phyloP scores from a whole-genome alignment of 768 basidiomycete species.

The Hydnomerulius pinastri region DNA sequence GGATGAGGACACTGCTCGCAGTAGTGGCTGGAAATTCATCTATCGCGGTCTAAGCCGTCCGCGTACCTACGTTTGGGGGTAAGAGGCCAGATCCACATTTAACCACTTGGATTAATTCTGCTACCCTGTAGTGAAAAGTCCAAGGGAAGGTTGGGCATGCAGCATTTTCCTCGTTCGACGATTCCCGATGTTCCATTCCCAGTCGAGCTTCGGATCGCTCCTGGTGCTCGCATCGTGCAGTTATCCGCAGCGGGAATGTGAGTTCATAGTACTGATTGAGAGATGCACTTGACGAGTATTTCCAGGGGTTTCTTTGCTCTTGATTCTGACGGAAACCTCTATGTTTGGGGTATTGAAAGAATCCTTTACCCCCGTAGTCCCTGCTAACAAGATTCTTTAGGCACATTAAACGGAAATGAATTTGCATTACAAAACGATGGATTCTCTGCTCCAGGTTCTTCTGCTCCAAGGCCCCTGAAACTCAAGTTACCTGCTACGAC shows the following conservation, averaged over 20 bases:
- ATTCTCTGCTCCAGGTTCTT: conserved; percentile 55
- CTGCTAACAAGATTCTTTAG: conserved; percentile 37
- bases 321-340: conserved; percentile 69
- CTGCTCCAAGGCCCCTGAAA: conserved; percentile 53
- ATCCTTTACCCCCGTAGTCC: neutral
- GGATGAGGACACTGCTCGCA: conserved; percentile 68
- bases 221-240: conserved; percentile 63
- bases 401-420: conserved; percentile 55
- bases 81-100: conserved; percentile 16
- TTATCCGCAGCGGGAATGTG: conserved; percentile 85
- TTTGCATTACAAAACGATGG: conserved; percentile 49
- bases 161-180: conserved; percentile 34
- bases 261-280: conserved; percentile 23
- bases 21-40: conserved; percentile 77
- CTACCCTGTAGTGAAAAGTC: conserved; percentile 49
- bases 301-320: conserved; percentile 85
- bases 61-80: conserved; percentile 63
- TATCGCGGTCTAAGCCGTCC: conserved; percentile 69
- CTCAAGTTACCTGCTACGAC: conserved; percentile 60
- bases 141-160: conserved; percentile 65
- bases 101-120: conserved; percentile 4
- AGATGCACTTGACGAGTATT: neutral
- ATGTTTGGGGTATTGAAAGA: conserved; percentile 72
- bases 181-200: conserved; percentile 61
- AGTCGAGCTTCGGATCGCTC: conserved; percentile 53